These are phyloP conservation scores for Acidomyces sp. DNA, from an alignment of 495 filamentous ascomycete genomes.

Conservation along the genomic window DNA sequence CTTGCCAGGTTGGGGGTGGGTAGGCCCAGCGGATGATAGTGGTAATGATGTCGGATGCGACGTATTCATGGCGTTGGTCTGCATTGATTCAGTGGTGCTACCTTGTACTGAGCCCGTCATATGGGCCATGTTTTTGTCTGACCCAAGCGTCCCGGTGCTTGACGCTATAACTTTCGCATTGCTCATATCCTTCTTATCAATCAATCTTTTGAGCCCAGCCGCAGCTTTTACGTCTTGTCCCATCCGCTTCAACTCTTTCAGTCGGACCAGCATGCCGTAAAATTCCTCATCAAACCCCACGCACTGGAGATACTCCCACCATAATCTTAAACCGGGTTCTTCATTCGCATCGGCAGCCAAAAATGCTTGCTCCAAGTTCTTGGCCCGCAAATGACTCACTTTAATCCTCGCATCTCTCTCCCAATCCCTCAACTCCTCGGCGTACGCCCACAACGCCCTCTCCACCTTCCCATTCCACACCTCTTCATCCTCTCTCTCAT, in stretches of 20 bases:
- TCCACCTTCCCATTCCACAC: conserved; percentile 11
- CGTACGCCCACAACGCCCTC: conserved; percentile 18
- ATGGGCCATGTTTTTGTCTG: background rate
- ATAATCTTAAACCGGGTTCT: conserved; percentile 24
- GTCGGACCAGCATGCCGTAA: conserved; percentile 22
- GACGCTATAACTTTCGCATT: background rate
- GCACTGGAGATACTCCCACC: conserved; percentile 31
- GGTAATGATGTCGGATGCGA: too few species aligned
- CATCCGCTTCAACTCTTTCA: conserved; percentile 1
- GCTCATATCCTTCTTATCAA: background rate
- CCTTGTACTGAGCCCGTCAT: too few species aligned
- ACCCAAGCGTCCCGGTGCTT: background rate
- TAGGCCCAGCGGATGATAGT: too few species aligned
- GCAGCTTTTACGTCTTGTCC: background rate
- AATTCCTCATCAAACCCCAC: conserved; percentile 23
- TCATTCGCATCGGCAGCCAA: conserved; percentile 25
- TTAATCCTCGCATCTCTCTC: conserved; percentile 23
- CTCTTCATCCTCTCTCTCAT: conserved; percentile 1
- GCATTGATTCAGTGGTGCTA: too few species aligned
- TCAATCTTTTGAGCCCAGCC: background rate
- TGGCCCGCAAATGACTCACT: conserved; percentile 18
- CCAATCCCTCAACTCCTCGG: conserved; percentile 23
- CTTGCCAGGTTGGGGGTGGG: too few species aligned
- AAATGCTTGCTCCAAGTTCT: conserved; percentile 25
- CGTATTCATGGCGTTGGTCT: too few species aligned